A percentile compares a stretch with the other conserved stretches of the same genome.
Conservation (phyloP, 495 filamentous ascomycete genomes). For the Penicillium desertorum region DNA sequence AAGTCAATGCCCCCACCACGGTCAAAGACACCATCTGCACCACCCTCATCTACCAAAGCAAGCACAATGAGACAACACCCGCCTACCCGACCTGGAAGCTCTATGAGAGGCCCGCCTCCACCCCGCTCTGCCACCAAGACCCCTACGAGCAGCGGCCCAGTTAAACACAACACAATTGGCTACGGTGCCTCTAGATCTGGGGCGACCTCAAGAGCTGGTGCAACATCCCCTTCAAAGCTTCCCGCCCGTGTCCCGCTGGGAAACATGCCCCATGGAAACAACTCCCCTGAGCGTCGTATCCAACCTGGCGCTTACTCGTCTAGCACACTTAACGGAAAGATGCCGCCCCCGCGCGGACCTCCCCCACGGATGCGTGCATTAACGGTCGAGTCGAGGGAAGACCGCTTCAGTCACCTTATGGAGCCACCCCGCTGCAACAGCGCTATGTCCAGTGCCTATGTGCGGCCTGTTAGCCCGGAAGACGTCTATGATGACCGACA, state of each 20-base stretch:
- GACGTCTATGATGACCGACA: conserved; percentile 79
- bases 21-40: conserved; percentile 75
- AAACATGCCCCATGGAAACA: conserved; percentile 76
- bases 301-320: conserved; percentile 51
- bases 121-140: conserved; percentile 66
- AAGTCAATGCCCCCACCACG: conserved; percentile 63
- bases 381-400: conserved; percentile 65
- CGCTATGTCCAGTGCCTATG: conserved; percentile 62
- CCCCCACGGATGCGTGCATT: conserved; percentile 86
- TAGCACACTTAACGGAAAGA: conserved; percentile 56
- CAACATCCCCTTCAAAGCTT: conserved; percentile 75
- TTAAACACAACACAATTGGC: conserved; percentile 59
- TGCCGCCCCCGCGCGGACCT: conserved; percentile 64
- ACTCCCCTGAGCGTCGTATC: conserved; percentile 73
- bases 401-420: conserved; percentile 56
- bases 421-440: conserved; percentile 66
- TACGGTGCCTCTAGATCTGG: conserved; percentile 40
- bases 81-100: conserved; percentile 46
- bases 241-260: conserved; percentile 77
- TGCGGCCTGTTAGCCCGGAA: conserved; percentile 77
- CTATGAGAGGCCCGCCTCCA: conserved; percentile 52
- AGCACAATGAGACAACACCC: conserved; percentile 29
- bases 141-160: conserved; percentile 52
- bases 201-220: conserved; percentile 44
- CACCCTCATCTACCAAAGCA: conserved; percentile 39